Base-by-base conservation (phyloP, 2,329 filamentous ascomycete species). In the Ceratocystis alfenasii region DNA sequence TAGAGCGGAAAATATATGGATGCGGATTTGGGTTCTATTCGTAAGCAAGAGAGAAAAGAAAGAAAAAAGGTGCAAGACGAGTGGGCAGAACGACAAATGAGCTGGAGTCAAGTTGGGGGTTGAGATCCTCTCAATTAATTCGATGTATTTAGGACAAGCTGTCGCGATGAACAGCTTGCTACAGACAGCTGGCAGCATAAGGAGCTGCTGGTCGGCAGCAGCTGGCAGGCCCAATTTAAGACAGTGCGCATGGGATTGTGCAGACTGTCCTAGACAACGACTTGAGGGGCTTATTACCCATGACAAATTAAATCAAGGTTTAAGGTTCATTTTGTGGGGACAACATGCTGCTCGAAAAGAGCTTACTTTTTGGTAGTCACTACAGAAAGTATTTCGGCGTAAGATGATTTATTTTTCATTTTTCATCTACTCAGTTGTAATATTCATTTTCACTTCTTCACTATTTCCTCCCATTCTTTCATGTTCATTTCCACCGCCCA, bases 131-230 rank as follows among this genome's bases (percentile, higher is more conserved):
- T 30, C 25, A 15, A 30, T 30, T 59, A 33, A 36, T 30, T n/a
- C 17, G 2, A 12, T 30, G 25, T 59, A 70, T 69, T 70, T 65
- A 69, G 69, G 70, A 71, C 70, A 71, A 69, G 67, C 67, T 71
- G 70, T 70, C 70, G 70, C 70, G 69, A 59, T 59, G 53, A 12
- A 33, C 48, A 48, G 36, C 45, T n/a, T 15, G n/a, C 12, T 22
- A 7, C 8, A 4, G 30, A 2, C 25, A 36, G 45, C 17, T 63
- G 62, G 33, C 28, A 17, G 0, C 15, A 1, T 17, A 46, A 44
- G 41, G 36, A 25, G 22, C 2, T 17, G 22, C 6, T 28, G 22
- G 59, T 28, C 17, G 17, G 22, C 10, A 53, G 25, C 17, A 63
- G 62, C 48, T 33, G 22, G 46, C 46, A 17, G 6, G 6, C 3